phyloP scores from a whole-genome alignment of 805 yeast genomes.

The Zygosaccharomyces pseudorouxii region DNA sequence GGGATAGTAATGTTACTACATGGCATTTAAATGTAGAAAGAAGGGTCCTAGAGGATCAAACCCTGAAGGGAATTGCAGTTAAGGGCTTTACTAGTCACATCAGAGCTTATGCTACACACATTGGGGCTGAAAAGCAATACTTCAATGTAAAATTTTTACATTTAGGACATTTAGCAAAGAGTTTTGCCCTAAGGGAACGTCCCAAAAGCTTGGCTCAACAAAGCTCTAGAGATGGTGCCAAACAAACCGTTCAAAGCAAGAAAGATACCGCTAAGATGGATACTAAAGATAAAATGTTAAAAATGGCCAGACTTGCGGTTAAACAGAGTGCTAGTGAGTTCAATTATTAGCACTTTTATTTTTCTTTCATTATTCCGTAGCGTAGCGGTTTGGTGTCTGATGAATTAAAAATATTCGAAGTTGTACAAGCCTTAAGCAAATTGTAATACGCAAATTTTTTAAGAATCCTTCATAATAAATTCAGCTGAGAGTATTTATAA shows the following conservation, averaged over 20 bases:
- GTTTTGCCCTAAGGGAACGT: slow-evolving; percentile 90
- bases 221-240: slow-evolving; percentile 20
- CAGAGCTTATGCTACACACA: slow-evolving; percentile 94
- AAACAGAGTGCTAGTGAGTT: slow-evolving; percentile 67
- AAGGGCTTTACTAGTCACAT: slow-evolving; percentile 84
- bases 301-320: slow-evolving; percentile 67
- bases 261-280: slow-evolving; percentile 32
- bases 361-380: neutral
- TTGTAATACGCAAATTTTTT: neutral
- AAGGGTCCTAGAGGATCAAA: slow-evolving; percentile 68
- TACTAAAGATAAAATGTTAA: slow-evolving; percentile 66
- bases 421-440: neutral
- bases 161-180: slow-evolving; percentile 92
- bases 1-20: slow-evolving; percentile 95
- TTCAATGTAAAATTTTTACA: slow-evolving; percentile 83
- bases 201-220: slow-evolving; percentile 71
- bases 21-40: slow-evolving; percentile 92
- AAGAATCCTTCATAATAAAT: neutral
- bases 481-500: neutral
- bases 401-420: neutral
- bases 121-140: slow-evolving; percentile 67
- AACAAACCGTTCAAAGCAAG: slow-evolving; percentile 20
- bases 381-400: neutral
- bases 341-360: slow-evolving; percentile 40
- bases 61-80: slow-evolving; percentile 59